Conservation (phyloP, 106 monocot species). For the Acorus gramineus region DNA sequence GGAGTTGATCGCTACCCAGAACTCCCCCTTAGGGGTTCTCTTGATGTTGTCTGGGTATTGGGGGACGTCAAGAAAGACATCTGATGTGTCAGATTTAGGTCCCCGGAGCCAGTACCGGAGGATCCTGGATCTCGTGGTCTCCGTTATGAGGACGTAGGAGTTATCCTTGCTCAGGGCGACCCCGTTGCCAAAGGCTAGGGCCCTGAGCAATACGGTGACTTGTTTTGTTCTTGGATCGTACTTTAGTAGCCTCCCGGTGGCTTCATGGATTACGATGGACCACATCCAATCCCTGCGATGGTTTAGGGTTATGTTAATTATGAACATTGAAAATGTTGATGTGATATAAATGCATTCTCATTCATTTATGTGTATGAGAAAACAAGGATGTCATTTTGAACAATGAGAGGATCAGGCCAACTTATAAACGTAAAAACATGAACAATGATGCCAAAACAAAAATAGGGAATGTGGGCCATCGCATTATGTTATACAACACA, state of each 20-base stretch:
- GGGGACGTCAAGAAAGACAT: slow-evolving; percentile 14
- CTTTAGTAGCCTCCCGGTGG: slow-evolving; percentile 20
- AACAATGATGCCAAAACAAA: too few species aligned
- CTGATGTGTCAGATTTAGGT: neutral
- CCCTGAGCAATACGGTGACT: slow-evolving; percentile 10
- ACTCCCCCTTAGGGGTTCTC: slow-evolving; percentile 10
- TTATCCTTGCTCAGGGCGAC: slow-evolving; percentile 14
- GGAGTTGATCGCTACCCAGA: slow-evolving; percentile 22
- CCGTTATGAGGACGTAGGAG: slow-evolving; percentile 10
- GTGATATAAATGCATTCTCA: too few species aligned
- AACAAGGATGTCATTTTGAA: too few species aligned
- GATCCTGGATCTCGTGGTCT: slow-evolving; percentile 11
- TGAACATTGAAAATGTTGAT: too few species aligned
- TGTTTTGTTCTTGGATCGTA: slow-evolving; percentile 14
- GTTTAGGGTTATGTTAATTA: too few species aligned
- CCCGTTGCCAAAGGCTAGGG: slow-evolving; percentile 17
- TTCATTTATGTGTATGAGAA: too few species aligned
- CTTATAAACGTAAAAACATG: too few species aligned
- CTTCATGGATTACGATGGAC: slow-evolving; percentile 2
- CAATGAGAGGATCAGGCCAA: too few species aligned
- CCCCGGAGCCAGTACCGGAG: slow-evolving; percentile 22
- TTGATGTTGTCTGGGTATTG: slow-evolving; percentile 30
- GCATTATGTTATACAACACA: too few species aligned
- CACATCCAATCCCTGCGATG: slow-evolving; percentile 6
- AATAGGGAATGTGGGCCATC: too few species aligned